phyloP scores from a whole-genome alignment of 305 asterid species.

The Plantago coronopus region DNA sequence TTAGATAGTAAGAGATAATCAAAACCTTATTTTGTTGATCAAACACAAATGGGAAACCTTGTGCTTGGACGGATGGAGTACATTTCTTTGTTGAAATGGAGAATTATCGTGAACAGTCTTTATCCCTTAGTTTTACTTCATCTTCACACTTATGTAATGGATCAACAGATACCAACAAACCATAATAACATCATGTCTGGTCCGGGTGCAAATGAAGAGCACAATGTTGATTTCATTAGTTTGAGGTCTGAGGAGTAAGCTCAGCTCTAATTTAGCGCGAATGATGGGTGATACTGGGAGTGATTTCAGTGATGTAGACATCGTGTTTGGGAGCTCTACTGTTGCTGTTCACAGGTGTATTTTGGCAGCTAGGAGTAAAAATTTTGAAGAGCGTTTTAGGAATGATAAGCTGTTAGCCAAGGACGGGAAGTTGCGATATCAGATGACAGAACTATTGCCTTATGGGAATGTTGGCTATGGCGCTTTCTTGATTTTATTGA shows the following conservation, averaged over 20 bases:
- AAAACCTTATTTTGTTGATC: too few relatives aligned
- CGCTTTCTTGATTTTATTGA: conserved; percentile 48
- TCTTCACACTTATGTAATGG: conserved; percentile 48
- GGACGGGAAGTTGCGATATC: conserved; percentile 41
- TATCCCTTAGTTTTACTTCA: conserved; percentile 56
- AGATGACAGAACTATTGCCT: conserved; percentile 47
- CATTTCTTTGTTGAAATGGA: conserved; percentile 35
- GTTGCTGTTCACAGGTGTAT: conserved; percentile 61
- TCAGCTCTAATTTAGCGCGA: conserved; percentile 44
- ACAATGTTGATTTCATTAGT: conserved; percentile 41
- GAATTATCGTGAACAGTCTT: conserved; percentile 52
- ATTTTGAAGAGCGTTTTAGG: conserved; percentile 38
- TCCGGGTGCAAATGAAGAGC: conserved; percentile 30
- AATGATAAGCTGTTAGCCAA: conserved; percentile 32
- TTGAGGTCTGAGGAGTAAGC: conserved; percentile 48
- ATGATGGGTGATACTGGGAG: conserved; percentile 34
- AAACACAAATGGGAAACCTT: too few relatives aligned
- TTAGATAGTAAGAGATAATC: too few relatives aligned
- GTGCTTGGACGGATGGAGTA: too few relatives aligned
- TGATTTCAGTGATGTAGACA: conserved; percentile 47
- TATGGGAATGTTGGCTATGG: conserved; percentile 59
- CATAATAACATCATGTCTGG: conserved; percentile 14
- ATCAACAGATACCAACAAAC: conserved; percentile 28
- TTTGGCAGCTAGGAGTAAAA: conserved; percentile 55
- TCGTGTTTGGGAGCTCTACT: conserved; percentile 43